phyloP scores from a whole-genome alignment of 257 asterid species.

The Galeopsis tetrahit region DNA sequence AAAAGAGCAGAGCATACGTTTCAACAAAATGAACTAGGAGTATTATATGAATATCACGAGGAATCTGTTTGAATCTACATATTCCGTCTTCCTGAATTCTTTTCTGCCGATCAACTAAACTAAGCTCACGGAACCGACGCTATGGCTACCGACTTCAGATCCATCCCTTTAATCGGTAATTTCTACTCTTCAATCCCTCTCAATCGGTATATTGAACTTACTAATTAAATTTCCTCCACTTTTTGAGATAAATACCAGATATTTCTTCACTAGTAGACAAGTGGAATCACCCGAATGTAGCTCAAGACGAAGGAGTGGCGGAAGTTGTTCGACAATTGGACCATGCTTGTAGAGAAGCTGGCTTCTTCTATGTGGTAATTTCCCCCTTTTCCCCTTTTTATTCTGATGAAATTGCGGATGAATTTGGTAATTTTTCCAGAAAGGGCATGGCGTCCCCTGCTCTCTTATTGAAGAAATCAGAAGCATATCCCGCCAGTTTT shows the following conservation, averaged over 20 bases:
- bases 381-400: not conserved
- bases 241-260: slow-evolving; percentile 44
- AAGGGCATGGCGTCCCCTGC: slow-evolving; percentile 86
- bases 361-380: slow-evolving; percentile 81
- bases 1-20: too few relatives aligned
- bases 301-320: slow-evolving; percentile 57
- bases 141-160: slow-evolving; percentile 88
- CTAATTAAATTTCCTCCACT: not conserved
- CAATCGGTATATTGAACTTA: not conserved
- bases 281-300: slow-evolving; percentile 75
- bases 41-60: too few relatives aligned
- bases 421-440: slow-evolving; percentile 46
- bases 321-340: slow-evolving; percentile 71
- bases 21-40: too few relatives aligned
- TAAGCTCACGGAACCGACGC: slow-evolving; percentile 12
- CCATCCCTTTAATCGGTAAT: slow-evolving; percentile 79
- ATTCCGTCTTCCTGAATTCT: too few relatives aligned
- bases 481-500: slow-evolving; percentile 57
- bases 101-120: too few relatives aligned
- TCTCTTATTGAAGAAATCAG: slow-evolving; percentile 64
- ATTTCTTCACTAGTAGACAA: slow-evolving; percentile 68
- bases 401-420: not conserved
- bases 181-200: too few relatives aligned
- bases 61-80: too few relatives aligned
- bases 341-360: slow-evolving; percentile 82